phyloP scores from a whole-genome alignment of 208 protist species.

The Trypanosoma vivax region DNA sequence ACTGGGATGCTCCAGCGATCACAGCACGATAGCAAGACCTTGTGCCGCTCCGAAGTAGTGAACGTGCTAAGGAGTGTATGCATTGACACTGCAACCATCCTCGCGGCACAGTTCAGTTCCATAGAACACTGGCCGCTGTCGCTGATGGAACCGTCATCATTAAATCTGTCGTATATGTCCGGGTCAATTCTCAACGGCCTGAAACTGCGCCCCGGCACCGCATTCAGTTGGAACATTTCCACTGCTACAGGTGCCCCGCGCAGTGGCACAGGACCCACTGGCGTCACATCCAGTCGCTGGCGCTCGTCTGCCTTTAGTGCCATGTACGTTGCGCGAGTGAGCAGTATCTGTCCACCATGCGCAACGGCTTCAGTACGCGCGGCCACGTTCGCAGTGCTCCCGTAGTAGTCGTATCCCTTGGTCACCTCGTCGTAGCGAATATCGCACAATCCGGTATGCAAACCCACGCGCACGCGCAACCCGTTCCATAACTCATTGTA shows the following conservation, averaged over 20 bases:
- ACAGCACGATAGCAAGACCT: no score
- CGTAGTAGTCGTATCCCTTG: conserved; percentile 5
- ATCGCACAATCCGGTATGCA: conserved; percentile 51
- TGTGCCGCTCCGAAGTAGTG: no score
- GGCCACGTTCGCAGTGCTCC: background rate
- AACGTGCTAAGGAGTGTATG: no score
- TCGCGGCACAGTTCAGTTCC: no score
- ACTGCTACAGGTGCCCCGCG: conserved; percentile 35
- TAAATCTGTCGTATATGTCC: no score
- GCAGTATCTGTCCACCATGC: background rate
- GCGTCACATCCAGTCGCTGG: background rate
- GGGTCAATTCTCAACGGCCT: no score
- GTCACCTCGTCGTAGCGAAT: conserved; percentile 47
- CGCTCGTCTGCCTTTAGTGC: conserved; percentile 43
- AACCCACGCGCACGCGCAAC: conserved; percentile 40
- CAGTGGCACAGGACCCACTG: conserved; percentile 25
- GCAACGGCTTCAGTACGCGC: background rate
- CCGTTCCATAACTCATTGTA: conserved; percentile 33
- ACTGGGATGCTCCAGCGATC: no score
- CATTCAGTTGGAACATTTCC: conserved; percentile 47
- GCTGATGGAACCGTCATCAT: no score
- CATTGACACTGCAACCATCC: no score
- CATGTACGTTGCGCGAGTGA: background rate
- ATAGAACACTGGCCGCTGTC: no score
- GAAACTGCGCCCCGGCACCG: conserved; percentile 26